phyloP scores from a whole-genome alignment of 1,284 basidiomycete genomes.

The Marasmius sp. region DNA sequence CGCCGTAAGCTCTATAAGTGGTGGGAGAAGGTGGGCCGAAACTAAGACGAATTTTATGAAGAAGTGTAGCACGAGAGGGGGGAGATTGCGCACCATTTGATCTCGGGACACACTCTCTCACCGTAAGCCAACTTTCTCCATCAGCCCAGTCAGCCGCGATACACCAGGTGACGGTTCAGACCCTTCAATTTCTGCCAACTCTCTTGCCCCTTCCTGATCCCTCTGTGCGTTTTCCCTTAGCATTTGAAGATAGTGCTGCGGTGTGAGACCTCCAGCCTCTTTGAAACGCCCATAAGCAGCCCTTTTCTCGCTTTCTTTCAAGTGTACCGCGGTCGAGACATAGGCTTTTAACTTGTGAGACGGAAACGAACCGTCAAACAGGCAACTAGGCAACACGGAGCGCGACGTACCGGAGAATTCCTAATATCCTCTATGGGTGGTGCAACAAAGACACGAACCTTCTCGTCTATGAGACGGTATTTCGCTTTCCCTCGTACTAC shows the following conservation, averaged over 20 bases:
- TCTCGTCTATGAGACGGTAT: conserved; percentile 77
- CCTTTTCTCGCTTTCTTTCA: conserved; percentile 32
- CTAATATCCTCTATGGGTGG: conserved; percentile 70
- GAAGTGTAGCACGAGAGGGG: neutral
- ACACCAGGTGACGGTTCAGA: neutral
- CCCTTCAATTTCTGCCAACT: neutral
- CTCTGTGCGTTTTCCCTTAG: conserved; percentile 8
- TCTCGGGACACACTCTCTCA: neutral
- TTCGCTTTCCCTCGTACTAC: conserved; percentile 74
- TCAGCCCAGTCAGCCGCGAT: neutral
- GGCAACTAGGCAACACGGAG: neutral
- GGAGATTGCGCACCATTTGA: neutral
- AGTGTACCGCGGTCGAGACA: conserved; percentile 36
- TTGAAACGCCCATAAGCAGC: conserved; percentile 36
- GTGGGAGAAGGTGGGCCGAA: neutral
- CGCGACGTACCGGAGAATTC: conserved; percentile 56
- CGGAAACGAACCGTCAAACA: neutral
- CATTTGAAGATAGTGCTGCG: conserved; percentile 39
- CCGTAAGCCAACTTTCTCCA: neutral
- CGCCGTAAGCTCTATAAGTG: too few species aligned
- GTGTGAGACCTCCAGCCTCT: conserved; percentile 35
- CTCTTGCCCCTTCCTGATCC: neutral
- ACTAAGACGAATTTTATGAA: neutral
- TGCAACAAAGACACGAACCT: conserved; percentile 82
- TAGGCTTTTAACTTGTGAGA: conserved; percentile 46